Evolutionary conservation across 176 grass and related monocot species (phyloP).

Genomic region (Tillandsia fasciculata): DNA sequence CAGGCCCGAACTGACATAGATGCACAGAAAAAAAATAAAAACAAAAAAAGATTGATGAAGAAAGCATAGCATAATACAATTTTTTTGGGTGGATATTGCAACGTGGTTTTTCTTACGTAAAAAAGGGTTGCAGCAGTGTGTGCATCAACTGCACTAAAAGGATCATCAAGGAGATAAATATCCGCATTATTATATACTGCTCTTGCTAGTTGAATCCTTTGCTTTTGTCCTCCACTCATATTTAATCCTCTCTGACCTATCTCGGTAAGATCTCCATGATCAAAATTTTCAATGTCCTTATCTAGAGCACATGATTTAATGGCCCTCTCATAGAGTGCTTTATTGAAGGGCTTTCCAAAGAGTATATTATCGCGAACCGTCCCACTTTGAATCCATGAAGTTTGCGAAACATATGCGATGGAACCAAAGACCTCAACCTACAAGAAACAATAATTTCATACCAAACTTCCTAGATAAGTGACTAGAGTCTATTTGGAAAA

Average conservation of each 20-base stretch:
- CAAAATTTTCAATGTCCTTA: constrained; percentile 72
- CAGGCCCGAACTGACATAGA: no score
- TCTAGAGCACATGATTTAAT: constrained; percentile 73
- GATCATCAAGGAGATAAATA: constrained; percentile 76
- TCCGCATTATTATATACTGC: constrained; percentile 84
- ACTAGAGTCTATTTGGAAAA: background rate
- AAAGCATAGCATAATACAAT: background rate
- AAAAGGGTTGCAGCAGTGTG: constrained; percentile 79
- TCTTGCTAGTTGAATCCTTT: constrained; percentile 92
- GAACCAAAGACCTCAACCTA: constrained; percentile 71
- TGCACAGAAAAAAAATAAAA: no score
- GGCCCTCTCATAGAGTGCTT: constrained; percentile 50
- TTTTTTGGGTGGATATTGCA: background rate
- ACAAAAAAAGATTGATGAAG: no score
- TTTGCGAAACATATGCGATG: constrained; percentile 79
- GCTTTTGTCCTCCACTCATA: constrained; percentile 97
- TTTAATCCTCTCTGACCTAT: constrained; percentile 94
- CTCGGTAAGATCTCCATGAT: constrained; percentile 77
- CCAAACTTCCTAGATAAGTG: constrained; percentile 6
- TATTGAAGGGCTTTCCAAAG: constrained; percentile 60
- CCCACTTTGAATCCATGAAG: constrained; percentile 90
- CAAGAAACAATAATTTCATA: constrained; percentile 1
- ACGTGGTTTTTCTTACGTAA: constrained; percentile 45
- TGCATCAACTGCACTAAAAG: constrained; percentile 87
- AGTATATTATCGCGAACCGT: constrained; percentile 84